Evolutionary conservation across 768 basidiomycete species (phyloP).

Genomic region (Rhodosporidiobolus sp.): DNA sequence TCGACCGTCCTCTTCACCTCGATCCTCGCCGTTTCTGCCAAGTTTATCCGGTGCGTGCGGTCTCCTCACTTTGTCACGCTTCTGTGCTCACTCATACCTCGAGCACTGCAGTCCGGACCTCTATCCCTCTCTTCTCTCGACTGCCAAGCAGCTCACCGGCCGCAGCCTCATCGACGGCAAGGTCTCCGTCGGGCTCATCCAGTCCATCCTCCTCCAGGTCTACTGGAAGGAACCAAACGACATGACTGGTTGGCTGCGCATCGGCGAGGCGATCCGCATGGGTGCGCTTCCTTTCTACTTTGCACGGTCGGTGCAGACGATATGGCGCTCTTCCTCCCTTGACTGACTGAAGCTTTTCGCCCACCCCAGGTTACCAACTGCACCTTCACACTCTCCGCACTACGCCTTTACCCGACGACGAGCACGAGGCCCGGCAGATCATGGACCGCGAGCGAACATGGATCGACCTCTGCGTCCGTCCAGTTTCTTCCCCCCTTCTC

Average conservation of each 20-base stretch:
- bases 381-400: slow-evolving; percentile 20
- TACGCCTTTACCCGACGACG: slow-evolving; percentile 10
- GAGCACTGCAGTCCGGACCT: slow-evolving; percentile 6
- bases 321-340: no score
- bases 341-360: no score
- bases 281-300: neutral
- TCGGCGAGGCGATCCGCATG: slow-evolving; percentile 24
- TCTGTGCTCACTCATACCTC: neutral
- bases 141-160: slow-evolving; percentile 22
- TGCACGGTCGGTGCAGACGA: no score
- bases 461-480: slow-evolving; percentile 4
- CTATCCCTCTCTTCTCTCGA: slow-evolving; percentile 11
- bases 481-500: no score
- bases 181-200: slow-evolving; percentile 10
- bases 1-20: slow-evolving; percentile 35
- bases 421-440: slow-evolving; percentile 26
- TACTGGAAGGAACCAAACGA: slow-evolving; percentile 28
- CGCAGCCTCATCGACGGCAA: slow-evolving; percentile 19
- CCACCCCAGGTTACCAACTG: slow-evolving; percentile 15
- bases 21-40: slow-evolving; percentile 34
- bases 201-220: slow-evolving; percentile 17
- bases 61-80: neutral
- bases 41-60: slow-evolving; percentile 26
- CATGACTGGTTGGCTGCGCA: slow-evolving; percentile 15
- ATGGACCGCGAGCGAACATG: slow-evolving; percentile 31